These are phyloP conservation scores for Venturia asperata DNA, from an alignment of 2,329 filamentous ascomycete genomes.

Conservation along the genomic window DNA sequence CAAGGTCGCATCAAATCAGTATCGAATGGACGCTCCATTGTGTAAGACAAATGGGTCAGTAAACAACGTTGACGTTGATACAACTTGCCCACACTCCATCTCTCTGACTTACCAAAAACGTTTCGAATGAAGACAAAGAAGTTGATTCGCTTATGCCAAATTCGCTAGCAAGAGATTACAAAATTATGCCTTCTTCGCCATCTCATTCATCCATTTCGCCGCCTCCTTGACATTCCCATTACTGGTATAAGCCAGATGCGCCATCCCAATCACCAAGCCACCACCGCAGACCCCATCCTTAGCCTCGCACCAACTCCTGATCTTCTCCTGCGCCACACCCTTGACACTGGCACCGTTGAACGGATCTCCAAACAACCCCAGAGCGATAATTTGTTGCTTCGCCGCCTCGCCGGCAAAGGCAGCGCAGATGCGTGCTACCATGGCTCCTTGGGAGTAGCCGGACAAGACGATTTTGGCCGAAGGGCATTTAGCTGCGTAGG, in stretches of 20 bases:
- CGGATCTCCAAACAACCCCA: constrained; percentile 15
- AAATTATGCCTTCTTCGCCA: constrained; percentile 6
- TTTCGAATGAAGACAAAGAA: too few relatives aligned
- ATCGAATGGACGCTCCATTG: too few relatives aligned
- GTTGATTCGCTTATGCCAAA: too few relatives aligned
- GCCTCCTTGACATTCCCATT: background rate
- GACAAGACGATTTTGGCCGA: background rate
- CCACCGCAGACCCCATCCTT: constrained; percentile 16
- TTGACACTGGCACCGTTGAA: constrained; percentile 15
- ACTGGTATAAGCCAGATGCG: constrained; percentile 11
- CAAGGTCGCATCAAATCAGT: too few relatives aligned
- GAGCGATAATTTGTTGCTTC: background rate
- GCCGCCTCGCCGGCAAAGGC: constrained; percentile 5
- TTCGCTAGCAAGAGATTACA: too few relatives aligned
- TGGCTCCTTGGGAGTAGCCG: constrained; percentile 17
- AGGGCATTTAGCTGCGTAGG: constrained; percentile 9
- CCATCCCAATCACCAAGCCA: background rate
- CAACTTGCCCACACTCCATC: too few relatives aligned
- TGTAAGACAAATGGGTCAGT: too few relatives aligned
- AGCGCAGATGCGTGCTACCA: constrained; percentile 11
- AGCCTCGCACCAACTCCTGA: constrained; percentile 11
- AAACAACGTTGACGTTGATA: too few relatives aligned
- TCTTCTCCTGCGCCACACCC: constrained; percentile 3
- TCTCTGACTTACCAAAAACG: too few relatives aligned
- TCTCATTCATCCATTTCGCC: constrained; percentile 12